Evolutionary conservation across 257 asterid species (phyloP).

Genomic region (Rubia yunnanensis): DNA sequence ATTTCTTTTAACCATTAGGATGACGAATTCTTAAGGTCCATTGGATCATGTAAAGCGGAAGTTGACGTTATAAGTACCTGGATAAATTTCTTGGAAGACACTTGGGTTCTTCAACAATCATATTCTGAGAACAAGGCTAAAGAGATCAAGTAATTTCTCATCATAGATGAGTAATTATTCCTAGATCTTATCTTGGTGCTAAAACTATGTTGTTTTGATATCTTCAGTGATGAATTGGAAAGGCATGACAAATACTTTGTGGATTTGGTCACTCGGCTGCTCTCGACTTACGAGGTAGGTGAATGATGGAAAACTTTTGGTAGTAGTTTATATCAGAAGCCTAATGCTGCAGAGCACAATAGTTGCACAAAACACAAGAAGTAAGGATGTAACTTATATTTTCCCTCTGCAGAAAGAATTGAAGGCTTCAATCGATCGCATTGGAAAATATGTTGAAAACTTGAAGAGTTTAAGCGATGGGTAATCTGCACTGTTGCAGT

Average conservation of each 20-base stretch:
- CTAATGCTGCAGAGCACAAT: not conserved
- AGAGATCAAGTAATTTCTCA: slow-evolving; percentile 43
- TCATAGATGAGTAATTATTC: not conserved
- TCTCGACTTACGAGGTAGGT: slow-evolving; percentile 76
- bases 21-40: slow-evolving; percentile 63
- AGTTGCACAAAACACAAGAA: not conserved
- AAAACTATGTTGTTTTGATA: slow-evolving; percentile 16
- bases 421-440: slow-evolving; percentile 68
- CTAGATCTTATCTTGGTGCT: slow-evolving; percentile 4
- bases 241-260: slow-evolving; percentile 76
- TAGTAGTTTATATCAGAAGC: not conserved
- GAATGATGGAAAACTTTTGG: not conserved
- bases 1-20: slow-evolving; percentile 44
- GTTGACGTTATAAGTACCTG: slow-evolving; percentile 64
- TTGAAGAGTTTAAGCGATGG: slow-evolving; percentile 62
- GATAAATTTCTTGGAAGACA: slow-evolving; percentile 89
- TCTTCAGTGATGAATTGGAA: slow-evolving; percentile 71
- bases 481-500: slow-evolving; percentile 27
- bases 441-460: slow-evolving; percentile 76
- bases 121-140: slow-evolving; percentile 60
- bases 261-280: slow-evolving; percentile 56
- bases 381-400: not conserved
- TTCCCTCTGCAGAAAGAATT: slow-evolving; percentile 54
- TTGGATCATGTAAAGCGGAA: slow-evolving; percentile 66
- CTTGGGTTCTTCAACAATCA: slow-evolving; percentile 84